Base-by-base conservation (phyloP, 331 rosid species). In the Malus hybrid region DNA sequence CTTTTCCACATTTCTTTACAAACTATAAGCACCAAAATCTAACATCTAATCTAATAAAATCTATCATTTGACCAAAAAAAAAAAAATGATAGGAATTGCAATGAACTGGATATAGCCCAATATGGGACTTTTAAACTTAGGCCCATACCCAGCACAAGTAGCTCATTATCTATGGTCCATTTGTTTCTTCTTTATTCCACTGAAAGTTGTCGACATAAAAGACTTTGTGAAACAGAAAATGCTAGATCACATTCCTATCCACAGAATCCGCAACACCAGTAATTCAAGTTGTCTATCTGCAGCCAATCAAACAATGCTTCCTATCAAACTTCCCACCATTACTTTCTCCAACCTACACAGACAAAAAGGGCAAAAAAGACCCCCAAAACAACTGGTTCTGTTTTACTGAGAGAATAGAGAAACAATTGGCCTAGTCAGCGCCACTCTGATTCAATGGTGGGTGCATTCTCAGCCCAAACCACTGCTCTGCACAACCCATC, bases 381-480 rank as follows among this genome's bases (percentile, higher is more conserved):
- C 65, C 61, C 5, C 69, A 57, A 73, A 55, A 20, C 34, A 16
- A 27, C 16, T 62, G 19, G 54, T 28, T 33, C 65, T 55, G 8
- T 33, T 3, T 39, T 63, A 59, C 36, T 60, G 11, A 50, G 57
- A 44, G 33, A 39, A 27, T 4, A 6, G 13, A 29, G 7, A 31
- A 74, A 31, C 66, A 19, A 57, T 22, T 55, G 14, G 34, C 79
- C 46, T 27, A 13, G n/a, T n/a, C n/a, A n/a, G n/a, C n/a, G n/a
- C n/a, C n/a, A n/a, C n/a, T n/a, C 36, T 60, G 11, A 52, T 76
- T 82, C 88, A 83, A 90, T 88, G 93, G 88, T 85, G 88, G 86
- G 84, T 84, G 52, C 87, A 54, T 65, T 82, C 65, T 82, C 88
- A 48, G 56, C 81, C 67, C 88, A 77, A 77, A 29, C 77, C 57